Percentiles rank a stretch among this genome's conserved stretches.
Evolutionary conservation across 139 green algal species (phyloP).

Genomic region (Limnomonas spitsbergensis): DNA sequence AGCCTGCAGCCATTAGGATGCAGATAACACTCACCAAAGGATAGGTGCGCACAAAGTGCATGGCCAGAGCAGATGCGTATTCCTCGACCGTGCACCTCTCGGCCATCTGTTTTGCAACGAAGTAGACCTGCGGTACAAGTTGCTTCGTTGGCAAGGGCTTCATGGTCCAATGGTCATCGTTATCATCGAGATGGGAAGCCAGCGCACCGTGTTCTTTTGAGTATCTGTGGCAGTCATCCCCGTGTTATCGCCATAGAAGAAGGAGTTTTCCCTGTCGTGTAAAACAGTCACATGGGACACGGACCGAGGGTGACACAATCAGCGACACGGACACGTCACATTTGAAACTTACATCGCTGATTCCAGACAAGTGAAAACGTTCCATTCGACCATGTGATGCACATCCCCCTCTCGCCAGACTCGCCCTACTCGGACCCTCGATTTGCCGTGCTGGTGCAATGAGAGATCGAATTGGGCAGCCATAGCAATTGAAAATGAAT

Average conservation of each 20-base stretch:
- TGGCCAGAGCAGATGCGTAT: slow-evolving; percentile 78
- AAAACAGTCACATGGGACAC: background rate
- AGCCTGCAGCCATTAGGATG: background rate
- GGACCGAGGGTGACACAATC: background rate
- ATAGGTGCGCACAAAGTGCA: slow-evolving; percentile 86
- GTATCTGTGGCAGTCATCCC: slow-evolving; percentile 93
- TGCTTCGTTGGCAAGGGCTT: background rate
- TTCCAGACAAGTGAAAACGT: slow-evolving; percentile 76
- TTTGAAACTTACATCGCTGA: slow-evolving; percentile 62
- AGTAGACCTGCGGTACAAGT: slow-evolving; percentile 63
- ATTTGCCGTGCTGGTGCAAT: slow-evolving; percentile 85
- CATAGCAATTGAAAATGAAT: background rate
- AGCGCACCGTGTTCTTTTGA: slow-evolving; percentile 84
- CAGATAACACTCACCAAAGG: slow-evolving; percentile 29
- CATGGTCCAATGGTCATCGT: background rate
- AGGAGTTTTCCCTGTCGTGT: slow-evolving; percentile 21
- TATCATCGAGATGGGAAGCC: background rate
- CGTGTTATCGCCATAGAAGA: slow-evolving; percentile 60
- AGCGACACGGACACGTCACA: background rate
- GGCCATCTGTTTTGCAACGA: slow-evolving; percentile 72
- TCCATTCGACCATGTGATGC: slow-evolving; percentile 85
- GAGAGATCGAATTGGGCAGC: slow-evolving; percentile 47
- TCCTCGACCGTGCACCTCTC: slow-evolving; percentile 73
- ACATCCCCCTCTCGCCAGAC: slow-evolving; percentile 70
- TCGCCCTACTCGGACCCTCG: slow-evolving; percentile 67